Evolutionary conservation across 1,284 basidiomycete species (phyloP).

Genomic region (Cryptococcus sp.): DNA sequence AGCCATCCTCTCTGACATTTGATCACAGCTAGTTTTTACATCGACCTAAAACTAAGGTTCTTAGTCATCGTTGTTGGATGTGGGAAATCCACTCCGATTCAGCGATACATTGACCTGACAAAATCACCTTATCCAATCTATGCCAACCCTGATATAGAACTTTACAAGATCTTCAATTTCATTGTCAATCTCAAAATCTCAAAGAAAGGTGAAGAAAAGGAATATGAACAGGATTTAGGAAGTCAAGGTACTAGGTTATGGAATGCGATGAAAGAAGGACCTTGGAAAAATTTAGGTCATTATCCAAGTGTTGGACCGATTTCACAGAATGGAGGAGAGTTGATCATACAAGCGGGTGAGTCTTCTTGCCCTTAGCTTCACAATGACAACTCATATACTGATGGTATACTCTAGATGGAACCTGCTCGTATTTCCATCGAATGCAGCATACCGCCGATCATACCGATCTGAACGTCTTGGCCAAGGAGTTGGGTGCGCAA

Average conservation of each 20-base stretch:
- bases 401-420: slow-evolving; percentile 12
- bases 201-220: slow-evolving; percentile 14
- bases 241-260: slow-evolving; percentile 7
- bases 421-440: slow-evolving; percentile 13
- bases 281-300: slow-evolving; percentile 14
- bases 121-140: slow-evolving; percentile 22
- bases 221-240: slow-evolving; percentile 17
- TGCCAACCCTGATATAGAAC: slow-evolving; percentile 16
- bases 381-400: neutral
- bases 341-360: slow-evolving; percentile 25
- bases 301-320: slow-evolving; percentile 14
- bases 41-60: neutral
- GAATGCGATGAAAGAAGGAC: slow-evolving; percentile 11
- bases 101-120: slow-evolving; percentile 13
- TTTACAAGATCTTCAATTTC: slow-evolving; percentile 24
- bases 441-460: slow-evolving; percentile 21
- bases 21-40: neutral
- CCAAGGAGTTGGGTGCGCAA: slow-evolving; percentile 9
- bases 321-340: slow-evolving; percentile 29
- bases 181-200: slow-evolving; percentile 5
- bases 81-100: slow-evolving; percentile 17
- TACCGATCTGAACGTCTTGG: slow-evolving; percentile 13
- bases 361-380: slow-evolving; percentile 1
- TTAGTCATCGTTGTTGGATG: slow-evolving; percentile 27
- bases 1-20: neutral